These are phyloP conservation scores for Fusarium hostae DNA, from an alignment of 2,329 filamentous ascomycete species.

Conservation along the genomic window DNA sequence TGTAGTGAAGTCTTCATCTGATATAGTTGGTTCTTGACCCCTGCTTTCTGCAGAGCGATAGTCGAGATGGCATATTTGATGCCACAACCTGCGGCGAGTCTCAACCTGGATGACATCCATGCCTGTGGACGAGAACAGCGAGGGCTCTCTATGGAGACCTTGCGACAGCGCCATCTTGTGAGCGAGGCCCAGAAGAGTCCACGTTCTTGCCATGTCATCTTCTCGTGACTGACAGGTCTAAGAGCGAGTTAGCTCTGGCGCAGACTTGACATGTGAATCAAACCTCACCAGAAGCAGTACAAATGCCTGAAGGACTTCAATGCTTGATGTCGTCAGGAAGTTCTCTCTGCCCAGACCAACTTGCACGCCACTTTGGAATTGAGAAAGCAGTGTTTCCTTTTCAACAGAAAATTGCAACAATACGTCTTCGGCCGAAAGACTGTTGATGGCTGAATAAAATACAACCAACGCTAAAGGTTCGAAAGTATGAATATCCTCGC, in stretches of 20 bases:
- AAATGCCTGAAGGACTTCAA: neutral
- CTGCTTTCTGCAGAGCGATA: neutral
- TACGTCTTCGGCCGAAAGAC: neutral
- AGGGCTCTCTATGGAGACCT: neutral
- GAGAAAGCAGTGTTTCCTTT: neutral
- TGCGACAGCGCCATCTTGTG: neutral
- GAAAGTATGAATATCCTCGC: neutral
- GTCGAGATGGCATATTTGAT: conserved; percentile 3
- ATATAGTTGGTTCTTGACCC: conserved; percentile 4
- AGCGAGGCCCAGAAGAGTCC: neutral
- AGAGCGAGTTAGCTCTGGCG: neutral
- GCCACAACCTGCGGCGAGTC: neutral
- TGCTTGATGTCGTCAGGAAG: neutral
- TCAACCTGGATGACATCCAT: neutral
- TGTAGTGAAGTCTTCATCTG: neutral
- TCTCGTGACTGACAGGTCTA: conserved; percentile 1
- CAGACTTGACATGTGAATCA: rapidly evolving
- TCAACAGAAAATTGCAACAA: neutral
- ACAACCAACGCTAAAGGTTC: neutral
- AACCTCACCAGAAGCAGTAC: neutral
- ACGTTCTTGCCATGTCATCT: conserved; percentile 1
- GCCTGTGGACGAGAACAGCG: neutral
- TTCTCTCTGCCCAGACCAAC: neutral
- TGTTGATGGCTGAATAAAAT: neutral
- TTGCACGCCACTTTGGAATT: neutral